phyloP scores from a whole-genome alignment of 164 flowering plant genomes.

The Piper longum region DNA sequence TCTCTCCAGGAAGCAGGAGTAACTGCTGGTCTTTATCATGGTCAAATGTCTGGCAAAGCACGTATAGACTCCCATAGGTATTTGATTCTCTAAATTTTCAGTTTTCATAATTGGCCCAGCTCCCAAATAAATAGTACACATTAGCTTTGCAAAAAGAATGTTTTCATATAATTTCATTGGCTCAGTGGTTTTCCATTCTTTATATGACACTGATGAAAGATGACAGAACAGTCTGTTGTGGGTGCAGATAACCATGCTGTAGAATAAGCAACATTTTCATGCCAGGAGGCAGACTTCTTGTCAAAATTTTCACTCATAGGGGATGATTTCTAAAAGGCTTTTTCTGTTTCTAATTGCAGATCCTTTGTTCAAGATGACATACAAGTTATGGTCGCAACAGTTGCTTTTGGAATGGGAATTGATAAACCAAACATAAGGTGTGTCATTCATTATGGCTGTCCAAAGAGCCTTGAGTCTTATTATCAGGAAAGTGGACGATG shows the following conservation, averaged over 20 bases:
- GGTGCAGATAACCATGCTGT: too few relatives aligned
- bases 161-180: too few relatives aligned
- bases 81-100: background rate
- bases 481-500: conserved; percentile 65
- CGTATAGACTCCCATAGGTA: conserved; percentile 53
- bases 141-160: too few relatives aligned
- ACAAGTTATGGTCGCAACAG: conserved; percentile 50
- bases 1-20: conserved; percentile 33
- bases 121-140: too few relatives aligned
- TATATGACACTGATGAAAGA: too few relatives aligned
- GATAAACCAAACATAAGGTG: conserved; percentile 53
- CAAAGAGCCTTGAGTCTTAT: conserved; percentile 49
- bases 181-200: too few relatives aligned
- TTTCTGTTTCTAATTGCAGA: conserved; percentile 15
- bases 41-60: conserved; percentile 39
- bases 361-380: conserved; percentile 46
- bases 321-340: background rate
- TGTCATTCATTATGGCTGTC: conserved; percentile 50
- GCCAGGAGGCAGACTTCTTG: background rate
- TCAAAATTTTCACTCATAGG: too few relatives aligned
- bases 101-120: too few relatives aligned
- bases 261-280: too few relatives aligned
- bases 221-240: too few relatives aligned
- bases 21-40: conserved; percentile 47
- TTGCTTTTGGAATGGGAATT: conserved; percentile 70